Conservation (phyloP, 768 basidiomycete species). For the Chalciporus piperatus region DNA sequence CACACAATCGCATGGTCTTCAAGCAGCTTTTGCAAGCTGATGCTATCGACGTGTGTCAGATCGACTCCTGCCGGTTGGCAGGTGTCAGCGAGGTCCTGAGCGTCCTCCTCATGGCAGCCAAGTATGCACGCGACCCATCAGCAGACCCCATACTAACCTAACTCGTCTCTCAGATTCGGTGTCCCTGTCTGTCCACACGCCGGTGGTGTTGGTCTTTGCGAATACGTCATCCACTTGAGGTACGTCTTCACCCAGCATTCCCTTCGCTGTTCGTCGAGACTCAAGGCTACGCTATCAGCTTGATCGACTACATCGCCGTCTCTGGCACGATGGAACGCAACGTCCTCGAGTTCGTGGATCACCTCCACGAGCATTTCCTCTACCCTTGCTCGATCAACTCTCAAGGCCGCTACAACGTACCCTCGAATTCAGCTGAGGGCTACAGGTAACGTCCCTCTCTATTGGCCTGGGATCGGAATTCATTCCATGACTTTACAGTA, state of each 20-base stretch:
- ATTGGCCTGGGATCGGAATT: background rate
- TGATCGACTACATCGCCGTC: constrained; percentile 92
- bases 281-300: constrained; percentile 35
- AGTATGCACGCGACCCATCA: constrained; percentile 42
- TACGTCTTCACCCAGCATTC: constrained; percentile 20
- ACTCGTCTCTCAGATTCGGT: constrained; percentile 57
- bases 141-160: background rate
- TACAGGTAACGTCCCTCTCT: constrained; percentile 39
- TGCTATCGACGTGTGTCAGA: constrained; percentile 93
- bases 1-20: constrained; percentile 95
- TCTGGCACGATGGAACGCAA: constrained; percentile 94
- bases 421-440: constrained; percentile 69
- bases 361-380: constrained; percentile 92
- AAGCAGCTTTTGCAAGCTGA: constrained; percentile 92
- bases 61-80: constrained; percentile 90
- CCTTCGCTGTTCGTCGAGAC: constrained; percentile 1
- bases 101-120: constrained; percentile 90
- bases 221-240: constrained; percentile 89
- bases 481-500: constrained; percentile 43
- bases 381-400: constrained; percentile 86
- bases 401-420: constrained; percentile 86
- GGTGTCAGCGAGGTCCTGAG: constrained; percentile 95
- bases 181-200: constrained; percentile 95
- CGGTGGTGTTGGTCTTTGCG: constrained; percentile 92
- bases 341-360: constrained; percentile 87